These are phyloP conservation scores for Tricholoma hemisulphureum DNA, from an alignment of 768 basidiomycete genomes.

Conservation along the genomic window DNA sequence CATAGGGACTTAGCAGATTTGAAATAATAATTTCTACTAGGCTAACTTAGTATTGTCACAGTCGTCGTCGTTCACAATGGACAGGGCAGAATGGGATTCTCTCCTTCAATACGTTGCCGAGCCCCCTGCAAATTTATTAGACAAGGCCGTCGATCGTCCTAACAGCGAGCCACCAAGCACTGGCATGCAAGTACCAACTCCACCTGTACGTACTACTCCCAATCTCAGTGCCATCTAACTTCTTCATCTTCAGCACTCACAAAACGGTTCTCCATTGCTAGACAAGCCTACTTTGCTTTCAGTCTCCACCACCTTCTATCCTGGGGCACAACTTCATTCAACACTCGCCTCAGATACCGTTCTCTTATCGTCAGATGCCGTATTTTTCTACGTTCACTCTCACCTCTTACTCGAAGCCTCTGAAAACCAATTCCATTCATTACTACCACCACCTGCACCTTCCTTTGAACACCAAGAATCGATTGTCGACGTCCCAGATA, in stretches of 20 bases:
- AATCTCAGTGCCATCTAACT: not conserved
- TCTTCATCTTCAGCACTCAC: not conserved
- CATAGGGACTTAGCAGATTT: conserved; percentile 16
- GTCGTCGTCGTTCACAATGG: conserved; percentile 26
- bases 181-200: conserved; percentile 55
- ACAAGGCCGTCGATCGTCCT: conserved; percentile 35
- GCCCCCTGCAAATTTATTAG: conserved; percentile 35
- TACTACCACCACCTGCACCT: conserved; percentile 46
- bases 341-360: conserved; percentile 60
- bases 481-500: conserved; percentile 59
- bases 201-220: conserved; percentile 48
- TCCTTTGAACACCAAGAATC: conserved; percentile 45
- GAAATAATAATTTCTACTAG: not conserved
- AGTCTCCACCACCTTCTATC: conserved; percentile 81
- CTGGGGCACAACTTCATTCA: conserved; percentile 59
- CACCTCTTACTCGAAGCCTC: conserved; percentile 58
- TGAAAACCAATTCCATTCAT: conserved; percentile 59
- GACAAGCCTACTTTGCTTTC: conserved; percentile 56
- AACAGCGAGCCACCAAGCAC: conserved; percentile 5
- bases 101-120: conserved; percentile 58
- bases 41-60: no score
- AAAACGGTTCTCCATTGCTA: conserved; percentile 44
- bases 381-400: conserved; percentile 82
- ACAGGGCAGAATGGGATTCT: conserved; percentile 57
- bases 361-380: conserved; percentile 69